Evolutionary conservation across 1,284 basidiomycete genomes (phyloP).

Genomic region (Sporisorium scitamineum): DNA sequence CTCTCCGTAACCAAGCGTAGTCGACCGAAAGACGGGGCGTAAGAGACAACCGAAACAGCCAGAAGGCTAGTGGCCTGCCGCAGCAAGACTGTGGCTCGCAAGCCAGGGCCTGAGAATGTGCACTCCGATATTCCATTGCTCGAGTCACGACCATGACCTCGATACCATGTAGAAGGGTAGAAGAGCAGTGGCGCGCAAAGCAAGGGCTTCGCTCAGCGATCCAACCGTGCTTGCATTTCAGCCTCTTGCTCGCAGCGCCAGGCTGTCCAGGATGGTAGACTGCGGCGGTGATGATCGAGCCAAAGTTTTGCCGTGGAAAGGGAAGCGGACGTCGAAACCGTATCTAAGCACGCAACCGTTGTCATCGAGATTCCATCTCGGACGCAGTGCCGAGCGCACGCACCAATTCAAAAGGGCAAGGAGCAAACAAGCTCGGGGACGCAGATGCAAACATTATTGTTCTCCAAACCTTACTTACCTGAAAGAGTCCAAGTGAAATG

Average conservation of each 20-base stretch:
- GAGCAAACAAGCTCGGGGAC: conserved; percentile 16
- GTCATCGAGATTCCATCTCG: conserved; percentile 13
- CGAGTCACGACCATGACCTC: not conserved
- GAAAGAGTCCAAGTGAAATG: conserved; percentile 11
- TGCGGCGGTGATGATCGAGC: conserved; percentile 28
- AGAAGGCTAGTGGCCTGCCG: no score
- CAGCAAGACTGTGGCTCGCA: no score
- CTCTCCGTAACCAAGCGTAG: not conserved
- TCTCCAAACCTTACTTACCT: conserved; percentile 27
- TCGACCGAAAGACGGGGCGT: no score
- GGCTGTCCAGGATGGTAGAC: no score
- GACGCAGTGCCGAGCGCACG: conserved; percentile 7
- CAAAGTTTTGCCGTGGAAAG: conserved; percentile 11
- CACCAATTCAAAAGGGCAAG: not conserved
- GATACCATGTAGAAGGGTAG: not conserved
- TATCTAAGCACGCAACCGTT: not conserved
- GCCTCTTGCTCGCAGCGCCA: not conserved
- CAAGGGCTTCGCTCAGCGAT: not conserved
- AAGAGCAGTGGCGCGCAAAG: not conserved
- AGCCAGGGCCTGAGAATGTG: no score
- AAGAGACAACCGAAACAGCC: no score
- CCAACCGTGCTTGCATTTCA: not conserved
- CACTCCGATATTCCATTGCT: not conserved
- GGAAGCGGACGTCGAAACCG: conserved; percentile 19
- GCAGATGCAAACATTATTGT: conserved; percentile 4